Conservation (phyloP, 129 eudicot genomes). For the Escallonia rubra region DNA sequence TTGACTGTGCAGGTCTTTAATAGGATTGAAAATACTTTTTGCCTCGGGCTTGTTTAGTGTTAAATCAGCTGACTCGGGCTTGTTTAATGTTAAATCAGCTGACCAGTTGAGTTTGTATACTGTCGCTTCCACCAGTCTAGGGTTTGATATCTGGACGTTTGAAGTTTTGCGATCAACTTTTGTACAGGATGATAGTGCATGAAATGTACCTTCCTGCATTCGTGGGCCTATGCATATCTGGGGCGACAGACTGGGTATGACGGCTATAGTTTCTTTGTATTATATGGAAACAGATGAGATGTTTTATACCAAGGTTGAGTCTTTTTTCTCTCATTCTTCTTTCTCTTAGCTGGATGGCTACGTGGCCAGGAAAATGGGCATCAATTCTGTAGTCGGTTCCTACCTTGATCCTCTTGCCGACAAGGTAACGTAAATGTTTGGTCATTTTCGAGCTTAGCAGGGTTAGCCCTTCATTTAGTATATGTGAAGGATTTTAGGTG, state of each 20-base stretch:
- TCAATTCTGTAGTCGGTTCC: constrained; percentile 95
- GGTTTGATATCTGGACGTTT: background rate
- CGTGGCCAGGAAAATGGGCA: constrained; percentile 90
- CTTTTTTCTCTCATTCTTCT: background rate
- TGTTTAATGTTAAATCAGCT: too few relatives aligned
- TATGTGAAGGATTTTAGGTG: too few relatives aligned
- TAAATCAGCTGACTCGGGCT: too few relatives aligned
- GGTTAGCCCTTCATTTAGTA: background rate
- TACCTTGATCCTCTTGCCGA: constrained; percentile 99
- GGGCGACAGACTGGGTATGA: constrained; percentile 94
- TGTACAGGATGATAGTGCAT: constrained; percentile 82
- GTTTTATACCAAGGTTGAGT: background rate
- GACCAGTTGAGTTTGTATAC: too few relatives aligned
- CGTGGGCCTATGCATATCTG: constrained; percentile 73
- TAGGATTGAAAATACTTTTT: too few relatives aligned
- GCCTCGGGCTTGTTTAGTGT: too few relatives aligned
- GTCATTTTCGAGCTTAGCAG: constrained; percentile 6
- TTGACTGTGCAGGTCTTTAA: too few relatives aligned
- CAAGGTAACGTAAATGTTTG: constrained; percentile 46
- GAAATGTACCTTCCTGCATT: constrained; percentile 95
- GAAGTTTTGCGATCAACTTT: background rate
- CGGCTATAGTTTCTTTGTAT: constrained; percentile 1
- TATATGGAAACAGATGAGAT: background rate
- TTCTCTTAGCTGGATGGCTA: constrained; percentile 85
- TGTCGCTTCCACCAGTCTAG: too few relatives aligned